Conservation (phyloP, 2,329 filamentous ascomycete genomes). For the Diaporthe sp. region DNA sequence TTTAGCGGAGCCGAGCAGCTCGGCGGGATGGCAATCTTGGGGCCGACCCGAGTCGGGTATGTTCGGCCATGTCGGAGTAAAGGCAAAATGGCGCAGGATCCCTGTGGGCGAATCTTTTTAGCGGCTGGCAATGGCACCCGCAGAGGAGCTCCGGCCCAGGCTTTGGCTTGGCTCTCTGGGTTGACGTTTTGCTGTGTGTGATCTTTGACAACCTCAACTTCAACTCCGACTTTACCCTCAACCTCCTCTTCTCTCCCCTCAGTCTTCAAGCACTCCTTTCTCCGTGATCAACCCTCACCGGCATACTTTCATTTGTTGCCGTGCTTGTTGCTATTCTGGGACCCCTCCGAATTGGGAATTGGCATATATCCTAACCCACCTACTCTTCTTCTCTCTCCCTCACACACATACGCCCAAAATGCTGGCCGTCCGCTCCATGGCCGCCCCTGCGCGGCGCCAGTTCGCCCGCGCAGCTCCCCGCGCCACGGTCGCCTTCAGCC, state of each 20-base stretch:
- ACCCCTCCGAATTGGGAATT: constrained; percentile 7
- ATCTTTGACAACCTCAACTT: constrained; percentile 24
- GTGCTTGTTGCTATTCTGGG: constrained; percentile 9
- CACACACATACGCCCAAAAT: constrained; percentile 63
- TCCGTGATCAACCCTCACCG: constrained; percentile 3
- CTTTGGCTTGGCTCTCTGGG: background rate
- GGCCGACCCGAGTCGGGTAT: constrained; percentile 41
- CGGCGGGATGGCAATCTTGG: constrained; percentile 21
- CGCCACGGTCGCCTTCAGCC: constrained; percentile 59
- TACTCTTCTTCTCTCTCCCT: background rate
- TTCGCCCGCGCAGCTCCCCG: constrained; percentile 79
- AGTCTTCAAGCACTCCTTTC: background rate
- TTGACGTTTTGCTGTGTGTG: constrained; percentile 26
- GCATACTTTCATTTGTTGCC: constrained; percentile 36
- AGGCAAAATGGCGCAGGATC: constrained; percentile 41
- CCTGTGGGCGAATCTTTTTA: constrained; percentile 39
- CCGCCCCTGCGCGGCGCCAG: constrained; percentile 82
- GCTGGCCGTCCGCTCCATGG: constrained; percentile 85
- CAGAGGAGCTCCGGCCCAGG: constrained; percentile 23
- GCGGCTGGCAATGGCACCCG: constrained; percentile 36
- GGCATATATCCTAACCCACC: background rate
- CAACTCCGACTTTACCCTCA: background rate
- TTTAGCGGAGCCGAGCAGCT: constrained; percentile 7
- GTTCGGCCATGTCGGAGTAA: constrained; percentile 41
- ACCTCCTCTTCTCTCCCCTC: background rate